Conservation (phyloP, 352 stramenopile genomes). For the Peronospora destructor region DNA sequence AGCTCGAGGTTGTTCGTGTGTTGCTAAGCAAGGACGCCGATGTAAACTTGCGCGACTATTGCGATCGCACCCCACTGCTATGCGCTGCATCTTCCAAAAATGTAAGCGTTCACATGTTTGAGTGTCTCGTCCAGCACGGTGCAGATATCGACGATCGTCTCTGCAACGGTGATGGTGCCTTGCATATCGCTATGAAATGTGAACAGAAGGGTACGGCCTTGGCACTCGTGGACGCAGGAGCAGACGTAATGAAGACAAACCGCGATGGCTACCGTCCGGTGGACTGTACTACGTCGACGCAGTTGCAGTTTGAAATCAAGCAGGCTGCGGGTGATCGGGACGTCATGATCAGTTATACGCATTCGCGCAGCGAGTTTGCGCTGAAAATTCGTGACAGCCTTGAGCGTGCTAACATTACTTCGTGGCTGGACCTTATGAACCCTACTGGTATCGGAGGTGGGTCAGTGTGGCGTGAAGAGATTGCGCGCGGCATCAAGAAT, state of each 20-base stretch:
- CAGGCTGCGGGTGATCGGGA: conserved; percentile 66
- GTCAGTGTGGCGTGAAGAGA: conserved; percentile 76
- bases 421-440: conserved; percentile 78
- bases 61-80: conserved; percentile 55
- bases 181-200: conserved; percentile 72
- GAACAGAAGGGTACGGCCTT: conserved; percentile 57
- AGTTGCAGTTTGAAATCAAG: conserved; percentile 80
- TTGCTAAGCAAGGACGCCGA: conserved; percentile 16
- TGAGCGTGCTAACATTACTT: conserved; percentile 67
- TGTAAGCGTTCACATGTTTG: conserved; percentile 44
- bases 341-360: conserved; percentile 86
- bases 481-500: conserved; percentile 71
- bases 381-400: conserved; percentile 60
- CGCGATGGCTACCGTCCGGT: conserved; percentile 58
- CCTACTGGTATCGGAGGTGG: conserved; percentile 72
- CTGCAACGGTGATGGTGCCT: conserved; percentile 57
- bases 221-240: conserved; percentile 48
- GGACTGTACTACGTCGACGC: conserved; percentile 77
- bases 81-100: conserved; percentile 55
- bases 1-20: background rate
- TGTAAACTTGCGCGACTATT: conserved; percentile 45
- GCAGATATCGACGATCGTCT: conserved; percentile 64
- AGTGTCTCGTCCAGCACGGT: conserved; percentile 40
- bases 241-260: conserved; percentile 60
- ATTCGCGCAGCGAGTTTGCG: conserved; percentile 72